phyloP scores from a whole-genome alignment of 1,284 basidiomycete species.

The Ceratorhiza oryzae-sativae region DNA sequence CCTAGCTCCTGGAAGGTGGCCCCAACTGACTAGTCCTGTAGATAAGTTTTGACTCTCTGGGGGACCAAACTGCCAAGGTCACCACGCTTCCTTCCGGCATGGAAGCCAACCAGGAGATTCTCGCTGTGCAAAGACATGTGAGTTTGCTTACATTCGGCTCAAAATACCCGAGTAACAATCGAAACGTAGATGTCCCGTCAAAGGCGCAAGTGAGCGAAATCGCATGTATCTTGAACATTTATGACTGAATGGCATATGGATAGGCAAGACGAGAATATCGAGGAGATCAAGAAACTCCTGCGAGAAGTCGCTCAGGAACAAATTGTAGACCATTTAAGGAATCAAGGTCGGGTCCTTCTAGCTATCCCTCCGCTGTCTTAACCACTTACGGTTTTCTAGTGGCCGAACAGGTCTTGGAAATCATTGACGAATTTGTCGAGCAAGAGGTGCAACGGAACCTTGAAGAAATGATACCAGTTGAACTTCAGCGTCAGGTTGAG shows the following conservation, averaged over 20 bases:
- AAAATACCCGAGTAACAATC: not conserved
- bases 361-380: not conserved
- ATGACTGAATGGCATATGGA: not conserved
- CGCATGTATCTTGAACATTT: not conserved
- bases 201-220: conserved; percentile 17
- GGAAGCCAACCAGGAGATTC: conserved; percentile 31
- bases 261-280: conserved; percentile 35
- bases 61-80: conserved; percentile 35
- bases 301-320: conserved; percentile 41
- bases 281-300: conserved; percentile 35
- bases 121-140: conserved; percentile 36
- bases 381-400: not conserved
- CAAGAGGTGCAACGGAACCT: conserved; percentile 33
- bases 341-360: not conserved
- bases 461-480: conserved; percentile 38
- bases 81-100: conserved; percentile 26
- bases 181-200: conserved; percentile 20
- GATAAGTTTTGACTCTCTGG: conserved; percentile 30
- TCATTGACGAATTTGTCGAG: conserved; percentile 41
- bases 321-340: conserved; percentile 41
- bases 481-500: conserved; percentile 39
- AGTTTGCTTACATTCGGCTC: not conserved
- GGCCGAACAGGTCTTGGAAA: conserved; percentile 38
- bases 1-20: not conserved
- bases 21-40: not conserved